Percentiles rank a stretch among this genome's conserved stretches.
Evolutionary conservation across 228 moss, liverwort and hornwort genomes (phyloP).

Genomic region (Sphagnum magellanicum): DNA sequence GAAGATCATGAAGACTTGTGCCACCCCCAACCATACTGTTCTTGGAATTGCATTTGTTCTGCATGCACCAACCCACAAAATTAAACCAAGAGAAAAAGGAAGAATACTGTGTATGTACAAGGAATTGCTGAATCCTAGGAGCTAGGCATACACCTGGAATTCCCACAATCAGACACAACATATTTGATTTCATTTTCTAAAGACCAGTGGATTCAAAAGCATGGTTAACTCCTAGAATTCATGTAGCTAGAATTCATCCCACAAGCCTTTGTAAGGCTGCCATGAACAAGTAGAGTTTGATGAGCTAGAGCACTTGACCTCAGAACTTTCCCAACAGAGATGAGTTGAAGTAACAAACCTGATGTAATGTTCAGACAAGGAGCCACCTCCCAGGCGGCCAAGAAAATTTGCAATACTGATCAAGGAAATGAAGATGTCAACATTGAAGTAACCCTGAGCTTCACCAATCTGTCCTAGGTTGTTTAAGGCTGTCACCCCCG

Average conservation of each 20-base stretch:
- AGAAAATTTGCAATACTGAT: slow-evolving; percentile 57
- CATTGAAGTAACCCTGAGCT: slow-evolving; percentile 48
- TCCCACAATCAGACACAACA: not conserved
- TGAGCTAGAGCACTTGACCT: not conserved
- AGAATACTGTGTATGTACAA: not conserved
- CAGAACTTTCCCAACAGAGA: not conserved
- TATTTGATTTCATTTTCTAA: not conserved
- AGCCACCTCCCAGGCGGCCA: slow-evolving; percentile 50
- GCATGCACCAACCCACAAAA: slow-evolving; percentile 2
- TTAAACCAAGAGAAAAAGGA: not conserved
- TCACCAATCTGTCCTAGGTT: slow-evolving; percentile 65
- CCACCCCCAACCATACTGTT: slow-evolving; percentile 48
- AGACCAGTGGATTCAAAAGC: too few species aligned
- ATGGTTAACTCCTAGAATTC: too few species aligned
- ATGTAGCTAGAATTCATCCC: too few species aligned
- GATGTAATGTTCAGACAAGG: slow-evolving; percentile 47
- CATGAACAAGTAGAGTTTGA: not conserved
- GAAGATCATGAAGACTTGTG: slow-evolving; percentile 38
- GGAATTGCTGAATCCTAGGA: not conserved
- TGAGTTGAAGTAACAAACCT: slow-evolving; percentile 15
- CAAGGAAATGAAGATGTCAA: slow-evolving; percentile 49
- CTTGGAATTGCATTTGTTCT: slow-evolving; percentile 54
- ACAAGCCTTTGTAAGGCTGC: too few species aligned
- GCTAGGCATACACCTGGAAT: not conserved
- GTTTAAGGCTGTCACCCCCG: slow-evolving; percentile 53